These are phyloP conservation scores for Dimocarpus longan DNA, from an alignment of 345 rosid genomes.

Conservation along the genomic window DNA sequence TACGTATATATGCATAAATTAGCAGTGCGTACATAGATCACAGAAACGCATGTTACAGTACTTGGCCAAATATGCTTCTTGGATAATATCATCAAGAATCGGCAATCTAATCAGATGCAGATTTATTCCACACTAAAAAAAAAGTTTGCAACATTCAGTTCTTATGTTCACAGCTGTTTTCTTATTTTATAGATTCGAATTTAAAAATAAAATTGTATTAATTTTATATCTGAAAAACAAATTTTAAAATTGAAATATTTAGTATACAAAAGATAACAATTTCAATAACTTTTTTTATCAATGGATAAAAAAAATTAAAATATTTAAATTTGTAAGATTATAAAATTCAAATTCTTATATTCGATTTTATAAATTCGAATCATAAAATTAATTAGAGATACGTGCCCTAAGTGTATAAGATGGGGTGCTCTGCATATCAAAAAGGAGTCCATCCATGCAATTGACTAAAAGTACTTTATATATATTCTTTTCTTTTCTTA, in stretches of 20 bases:
- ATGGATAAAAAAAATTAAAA: too few relatives aligned
- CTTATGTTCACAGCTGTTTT: background rate
- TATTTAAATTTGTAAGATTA: too few relatives aligned
- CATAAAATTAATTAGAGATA: background rate
- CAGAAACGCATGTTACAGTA: background rate
- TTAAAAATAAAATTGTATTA: too few relatives aligned
- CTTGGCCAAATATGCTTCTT: background rate
- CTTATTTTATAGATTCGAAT: background rate
- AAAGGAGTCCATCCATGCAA: constrained; percentile 12
- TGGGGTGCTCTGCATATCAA: background rate
- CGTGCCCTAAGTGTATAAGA: background rate
- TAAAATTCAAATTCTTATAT: too few relatives aligned
- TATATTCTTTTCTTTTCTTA: constrained; percentile 17
- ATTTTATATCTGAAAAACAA: too few relatives aligned
- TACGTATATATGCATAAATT: too few relatives aligned
- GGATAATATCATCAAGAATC: background rate
- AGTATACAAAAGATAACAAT: too few relatives aligned
- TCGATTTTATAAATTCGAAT: too few relatives aligned
- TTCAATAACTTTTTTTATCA: too few relatives aligned
- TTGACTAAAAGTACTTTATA: constrained; percentile 23
- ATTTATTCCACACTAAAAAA: background rate
- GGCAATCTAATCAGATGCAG: background rate
- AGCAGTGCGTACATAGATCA: too few relatives aligned
- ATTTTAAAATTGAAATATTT: too few relatives aligned
- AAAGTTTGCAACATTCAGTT: background rate